Base-by-base conservation (phyloP, 192 early-diverging fungal species). In the Coemansia reversa region DNA sequence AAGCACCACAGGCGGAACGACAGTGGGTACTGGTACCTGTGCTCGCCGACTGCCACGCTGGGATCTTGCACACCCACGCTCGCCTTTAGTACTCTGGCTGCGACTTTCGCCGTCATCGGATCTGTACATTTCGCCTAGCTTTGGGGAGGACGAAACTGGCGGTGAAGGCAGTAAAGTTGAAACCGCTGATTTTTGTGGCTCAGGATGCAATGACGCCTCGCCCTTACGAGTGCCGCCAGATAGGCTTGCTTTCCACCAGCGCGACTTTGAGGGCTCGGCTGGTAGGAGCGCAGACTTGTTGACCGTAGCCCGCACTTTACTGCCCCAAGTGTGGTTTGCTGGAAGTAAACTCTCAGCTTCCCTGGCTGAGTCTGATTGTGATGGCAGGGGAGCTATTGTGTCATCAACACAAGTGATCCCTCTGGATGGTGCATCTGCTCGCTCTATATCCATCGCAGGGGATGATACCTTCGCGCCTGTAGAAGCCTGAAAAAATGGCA, bases 231-330 rank as follows among this genome's bases (percentile, higher is more conserved):
- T 14, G 32, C 62, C 59, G 0, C 52, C 58, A 25, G 75, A 68
- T 4, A 78, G 50, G 5, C 66, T 78, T 0, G 69, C 75, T 51
- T 78, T 78, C 75, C 75, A 78, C 75, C 75, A 78, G 18, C 62
- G 69, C 12, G 75, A 50, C 22, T 65, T 47, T 42, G 70, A 55
- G 16, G 55, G 58, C 27, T 63, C 62, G 7, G 66, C 30, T 19
- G 51, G 45, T 4, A 18, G 30, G 1, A 48, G 53, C 12, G 28
- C 62, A 1, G 73, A 9, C 25, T 33, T 30, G 28, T 29, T 56
- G 22, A 61, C 51, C 32, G 55, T 23, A 12, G 24, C 16, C 24
- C 63, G 70, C 19, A 23, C 32, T 25, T 25, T 57, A 39, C 61
- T 67, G 42, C 59, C 69, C 71, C 71, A 74, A 16, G 60, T 52